Base-by-base conservation (phyloP, 1,139 yeast genomes). In the Saccharomyces hybrid region DNA sequence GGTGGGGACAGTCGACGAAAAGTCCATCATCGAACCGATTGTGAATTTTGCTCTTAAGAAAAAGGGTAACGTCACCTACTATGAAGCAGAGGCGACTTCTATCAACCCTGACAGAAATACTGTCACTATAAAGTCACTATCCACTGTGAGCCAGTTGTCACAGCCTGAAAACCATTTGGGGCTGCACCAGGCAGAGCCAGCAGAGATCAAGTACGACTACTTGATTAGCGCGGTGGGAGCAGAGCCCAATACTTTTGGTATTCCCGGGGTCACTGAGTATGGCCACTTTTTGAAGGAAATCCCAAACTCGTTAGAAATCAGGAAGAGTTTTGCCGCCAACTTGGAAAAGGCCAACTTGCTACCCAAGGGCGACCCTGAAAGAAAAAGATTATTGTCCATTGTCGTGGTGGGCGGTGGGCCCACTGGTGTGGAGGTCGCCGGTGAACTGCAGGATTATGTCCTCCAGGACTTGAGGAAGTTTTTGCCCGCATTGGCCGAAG, bases 391-490 rank as follows among this genome's bases (percentile, higher is more conserved):
- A 61, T 76, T 85, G 68, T 80, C 84, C 47, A 78, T 87, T 64
- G 90, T 86, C 57, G 89, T 88, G 59, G 87, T 90, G 66, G 96
- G 96, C 66, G 96, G 95, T 76, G 96, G 96, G 63, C 93, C 95
- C 68, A 88, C 96, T 48, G 96, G 95, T 73, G 95, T 88, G 56
- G 96, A 88, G 72, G 80, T 85, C 54, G 95, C 95, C 57, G 95
- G 91, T 68, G 96, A 88, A 74, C 74, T 90, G 66, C 96, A 88
- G 74, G 97, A 90, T 73, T 90, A 89, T 75, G 87, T 89, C 60
- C 95, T 88, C 71, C 95, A 89, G 73, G 97, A 90, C 72, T 78
- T 90, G 73, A 80, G 78, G 70, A 85, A 84, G 73, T 88, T 91
- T 85, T 83, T 87, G 76, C 96, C 96, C 55, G 87, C 85, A 66